Evolutionary conservation across 2,329 filamentous ascomycete species (phyloP).

Genomic region (Nemania bipapillata): DNA sequence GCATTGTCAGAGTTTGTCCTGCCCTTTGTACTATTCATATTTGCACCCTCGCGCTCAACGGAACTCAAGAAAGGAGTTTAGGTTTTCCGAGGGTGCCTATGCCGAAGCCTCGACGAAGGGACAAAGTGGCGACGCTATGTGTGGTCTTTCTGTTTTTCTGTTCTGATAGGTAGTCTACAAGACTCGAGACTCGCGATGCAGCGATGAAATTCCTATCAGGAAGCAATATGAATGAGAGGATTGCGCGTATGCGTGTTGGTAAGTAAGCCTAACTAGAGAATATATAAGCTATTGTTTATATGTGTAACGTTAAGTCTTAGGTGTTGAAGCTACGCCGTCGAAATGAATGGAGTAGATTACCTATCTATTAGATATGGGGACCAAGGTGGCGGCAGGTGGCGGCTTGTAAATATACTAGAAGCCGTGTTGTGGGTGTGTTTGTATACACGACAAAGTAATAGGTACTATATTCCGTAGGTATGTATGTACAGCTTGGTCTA

Average conservation of each 20-base stretch:
- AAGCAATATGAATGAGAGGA: neutral
- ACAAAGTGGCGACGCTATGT: neutral
- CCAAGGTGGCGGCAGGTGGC: slow-evolving; percentile 24
- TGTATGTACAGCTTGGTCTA: neutral
- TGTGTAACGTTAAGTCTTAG: slow-evolving; percentile 9
- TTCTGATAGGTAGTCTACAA: neutral
- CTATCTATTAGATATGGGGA: slow-evolving; percentile 23
- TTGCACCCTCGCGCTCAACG: slow-evolving; percentile 20
- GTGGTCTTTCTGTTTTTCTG: neutral
- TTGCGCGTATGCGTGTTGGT: slow-evolving; percentile 8
- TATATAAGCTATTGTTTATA: neutral
- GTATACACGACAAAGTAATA: too few relatives aligned
- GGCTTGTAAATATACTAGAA: neutral
- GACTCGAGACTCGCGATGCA: slow-evolving; percentile 10
- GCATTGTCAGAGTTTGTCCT: slow-evolving; percentile 33
- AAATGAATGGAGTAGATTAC: slow-evolving; percentile 19
- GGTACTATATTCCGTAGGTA: too few relatives aligned
- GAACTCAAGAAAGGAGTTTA: neutral
- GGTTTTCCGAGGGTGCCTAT: neutral
- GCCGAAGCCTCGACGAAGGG: slow-evolving; percentile 12
- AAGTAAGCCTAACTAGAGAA: neutral
- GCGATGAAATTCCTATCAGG: neutral
- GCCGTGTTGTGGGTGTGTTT: neutral
- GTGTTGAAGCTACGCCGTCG: slow-evolving; percentile 20
- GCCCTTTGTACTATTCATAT: slow-evolving; percentile 48